A percentile compares a stretch with the other conserved stretches of the same genome.
These are phyloP conservation scores for Xylariales sp. DNA, from an alignment of 2,329 filamentous ascomycete species.

Conservation along the genomic window DNA sequence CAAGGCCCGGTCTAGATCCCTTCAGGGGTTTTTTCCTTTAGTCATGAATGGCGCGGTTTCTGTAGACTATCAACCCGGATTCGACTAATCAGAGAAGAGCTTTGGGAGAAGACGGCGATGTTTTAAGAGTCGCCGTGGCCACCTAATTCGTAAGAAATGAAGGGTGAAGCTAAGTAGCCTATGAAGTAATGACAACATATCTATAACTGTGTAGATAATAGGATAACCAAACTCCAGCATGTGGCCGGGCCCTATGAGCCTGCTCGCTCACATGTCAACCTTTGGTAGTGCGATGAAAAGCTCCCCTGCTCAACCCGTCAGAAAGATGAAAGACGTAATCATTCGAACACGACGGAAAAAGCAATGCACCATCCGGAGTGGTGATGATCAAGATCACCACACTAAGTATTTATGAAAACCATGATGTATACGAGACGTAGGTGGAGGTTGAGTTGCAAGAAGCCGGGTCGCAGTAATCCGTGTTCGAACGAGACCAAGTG, in stretches of 20 bases:
- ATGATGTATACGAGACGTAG: too few relatives aligned
- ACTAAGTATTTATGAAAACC: too few relatives aligned
- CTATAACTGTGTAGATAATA: not conserved
- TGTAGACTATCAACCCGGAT: not conserved
- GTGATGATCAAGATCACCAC: too few relatives aligned
- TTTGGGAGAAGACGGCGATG: conserved; percentile 20
- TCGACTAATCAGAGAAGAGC: not conserved
- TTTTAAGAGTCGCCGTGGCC: conserved; percentile 29
- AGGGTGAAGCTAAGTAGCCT: conserved; percentile 28
- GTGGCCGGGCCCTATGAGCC: not conserved
- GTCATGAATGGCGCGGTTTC: conserved; percentile 17
- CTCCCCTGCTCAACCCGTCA: conserved; percentile 24
- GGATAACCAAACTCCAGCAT: not conserved
- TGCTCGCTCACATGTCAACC: conserved; percentile 4
- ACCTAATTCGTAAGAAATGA: conserved; percentile 25
- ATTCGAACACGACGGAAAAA: not conserved
- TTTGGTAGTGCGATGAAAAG: conserved; percentile 27
- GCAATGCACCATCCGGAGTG: not conserved
- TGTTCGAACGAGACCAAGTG: too few relatives aligned
- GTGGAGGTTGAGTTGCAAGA: too few relatives aligned
- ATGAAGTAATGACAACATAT: not conserved
- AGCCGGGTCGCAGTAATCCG: too few relatives aligned
- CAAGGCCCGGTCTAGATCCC: not conserved
- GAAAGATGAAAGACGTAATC: conserved; percentile 24
- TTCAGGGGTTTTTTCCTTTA: conserved; percentile 4